Conservation (phyloP, 768 basidiomycete genomes). For the Mycena latifolia region DNA sequence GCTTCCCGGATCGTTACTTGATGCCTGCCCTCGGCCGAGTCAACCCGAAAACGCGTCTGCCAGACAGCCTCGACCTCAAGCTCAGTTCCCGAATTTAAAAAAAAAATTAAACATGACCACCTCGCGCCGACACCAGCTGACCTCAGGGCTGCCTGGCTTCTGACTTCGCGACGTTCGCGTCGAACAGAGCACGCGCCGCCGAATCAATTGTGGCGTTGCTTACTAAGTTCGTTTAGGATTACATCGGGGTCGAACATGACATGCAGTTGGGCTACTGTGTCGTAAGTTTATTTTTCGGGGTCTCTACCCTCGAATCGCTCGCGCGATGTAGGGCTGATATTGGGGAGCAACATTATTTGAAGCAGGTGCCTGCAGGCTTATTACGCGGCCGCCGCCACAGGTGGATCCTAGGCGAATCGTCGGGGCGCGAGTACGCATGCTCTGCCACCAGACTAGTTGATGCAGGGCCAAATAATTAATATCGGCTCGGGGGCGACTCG, state of each 20-base stretch:
- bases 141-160: too few relatives aligned
- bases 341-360: too few relatives aligned
- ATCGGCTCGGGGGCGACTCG: slow-evolving; percentile 7
- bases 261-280: too few relatives aligned
- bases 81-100: too few relatives aligned
- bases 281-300: background rate
- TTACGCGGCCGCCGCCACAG: slow-evolving; percentile 23
- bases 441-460: background rate
- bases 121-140: too few relatives aligned
- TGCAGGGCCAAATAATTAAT: background rate
- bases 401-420: slow-evolving; percentile 27
- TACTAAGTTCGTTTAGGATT: too few relatives aligned
- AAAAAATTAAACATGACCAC: too few relatives aligned
- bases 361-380: background rate
- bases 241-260: too few relatives aligned
- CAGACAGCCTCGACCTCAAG: background rate
- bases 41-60: background rate
- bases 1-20: background rate
- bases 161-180: background rate
- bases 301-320: slow-evolving; percentile 2
- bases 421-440: background rate
- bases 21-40: too few relatives aligned
- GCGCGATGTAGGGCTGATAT: background rate
- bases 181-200: background rate
- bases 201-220: too few relatives aligned